A percentile compares a stretch with the other conserved stretches of the same genome.
phyloP scores from a whole-genome alignment of 495 filamentous ascomycete species.

The Aspergillus cristatus region DNA sequence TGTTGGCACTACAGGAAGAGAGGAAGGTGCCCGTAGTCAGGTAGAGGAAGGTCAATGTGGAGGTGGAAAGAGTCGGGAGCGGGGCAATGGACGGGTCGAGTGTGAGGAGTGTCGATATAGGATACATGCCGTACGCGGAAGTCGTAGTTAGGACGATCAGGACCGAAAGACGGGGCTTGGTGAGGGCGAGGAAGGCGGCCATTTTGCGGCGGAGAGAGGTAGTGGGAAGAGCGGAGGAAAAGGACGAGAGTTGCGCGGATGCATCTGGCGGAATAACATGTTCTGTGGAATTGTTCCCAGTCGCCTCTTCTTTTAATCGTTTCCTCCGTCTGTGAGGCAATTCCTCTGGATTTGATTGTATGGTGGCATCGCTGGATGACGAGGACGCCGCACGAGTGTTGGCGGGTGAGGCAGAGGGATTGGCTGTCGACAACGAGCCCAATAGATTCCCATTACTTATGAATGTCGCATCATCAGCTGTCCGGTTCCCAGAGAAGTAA shows the following conservation, averaged over 20 bases:
- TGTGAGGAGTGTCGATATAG: conserved; percentile 49
- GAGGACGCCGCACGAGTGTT: conserved; percentile 1
- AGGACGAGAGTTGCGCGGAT: conserved; percentile 65
- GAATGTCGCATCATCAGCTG: conserved; percentile 7
- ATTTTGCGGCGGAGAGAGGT: conserved; percentile 65
- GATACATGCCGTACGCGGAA: conserved; percentile 86
- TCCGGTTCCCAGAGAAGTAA: conserved; percentile 34
- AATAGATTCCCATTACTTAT: conserved; percentile 16
- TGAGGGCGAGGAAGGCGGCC: conserved; percentile 82
- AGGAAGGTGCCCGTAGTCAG: conserved; percentile 84
- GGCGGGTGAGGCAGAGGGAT: conserved; percentile 7
- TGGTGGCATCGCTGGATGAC: conserved; percentile 11
- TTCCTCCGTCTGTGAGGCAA: conserved; percentile 43
- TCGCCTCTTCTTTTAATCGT: conserved; percentile 33
- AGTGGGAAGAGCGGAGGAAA: conserved; percentile 58
- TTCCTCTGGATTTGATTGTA: conserved; percentile 22
- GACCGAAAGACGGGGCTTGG: conserved; percentile 88
- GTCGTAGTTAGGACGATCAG: conserved; percentile 87
- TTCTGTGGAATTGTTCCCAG: conserved; percentile 17
- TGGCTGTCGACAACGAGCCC: conserved; percentile 18
- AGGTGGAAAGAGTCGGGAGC: conserved; percentile 78
- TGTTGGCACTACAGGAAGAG: conserved; percentile 77
- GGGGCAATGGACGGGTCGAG: conserved; percentile 55
- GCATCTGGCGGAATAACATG: conserved; percentile 65
- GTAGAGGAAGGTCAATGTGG: conserved; percentile 83